Conservation (phyloP, 805 yeast genomes). For the Monosporozyma unispora region DNA sequence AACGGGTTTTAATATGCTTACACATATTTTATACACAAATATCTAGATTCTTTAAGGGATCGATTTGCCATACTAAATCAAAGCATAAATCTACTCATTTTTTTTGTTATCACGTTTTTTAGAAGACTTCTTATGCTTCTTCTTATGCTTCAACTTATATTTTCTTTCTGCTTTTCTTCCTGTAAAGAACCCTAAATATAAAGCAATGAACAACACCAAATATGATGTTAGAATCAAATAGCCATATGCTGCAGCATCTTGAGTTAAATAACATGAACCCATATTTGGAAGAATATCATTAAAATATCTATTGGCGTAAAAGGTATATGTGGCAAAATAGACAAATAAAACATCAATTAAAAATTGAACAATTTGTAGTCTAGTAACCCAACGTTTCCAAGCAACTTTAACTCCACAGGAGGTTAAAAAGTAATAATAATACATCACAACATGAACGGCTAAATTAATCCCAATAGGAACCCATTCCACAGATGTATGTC, state of each 20-base stretch:
- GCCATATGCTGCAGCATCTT: conserved; percentile 87
- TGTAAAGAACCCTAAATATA: conserved; percentile 81
- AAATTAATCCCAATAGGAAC: conserved; percentile 66
- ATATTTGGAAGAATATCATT: conserved; percentile 53
- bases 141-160: conserved; percentile 5
- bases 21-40: too few relatives aligned
- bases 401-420: conserved; percentile 79
- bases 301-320: conserved; percentile 64
- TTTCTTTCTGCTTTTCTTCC: conserved; percentile 16
- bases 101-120: background rate
- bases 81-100: background rate
- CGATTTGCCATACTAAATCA: background rate
- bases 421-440: conserved; percentile 75
- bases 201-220: conserved; percentile 80
- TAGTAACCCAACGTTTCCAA: conserved; percentile 88
- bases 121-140: background rate
- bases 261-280: conserved; percentile 86
- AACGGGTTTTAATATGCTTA: too few relatives aligned
- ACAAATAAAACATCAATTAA: conserved; percentile 64
- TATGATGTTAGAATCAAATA: conserved; percentile 80
- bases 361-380: conserved; percentile 72
- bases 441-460: conserved; percentile 76
- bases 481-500: conserved; percentile 72
- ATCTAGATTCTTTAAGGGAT: too few relatives aligned
- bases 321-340: conserved; percentile 74